Evolutionary conservation across 345 rosid species (phyloP).

Genomic region (Ceriops zippeliana): DNA sequence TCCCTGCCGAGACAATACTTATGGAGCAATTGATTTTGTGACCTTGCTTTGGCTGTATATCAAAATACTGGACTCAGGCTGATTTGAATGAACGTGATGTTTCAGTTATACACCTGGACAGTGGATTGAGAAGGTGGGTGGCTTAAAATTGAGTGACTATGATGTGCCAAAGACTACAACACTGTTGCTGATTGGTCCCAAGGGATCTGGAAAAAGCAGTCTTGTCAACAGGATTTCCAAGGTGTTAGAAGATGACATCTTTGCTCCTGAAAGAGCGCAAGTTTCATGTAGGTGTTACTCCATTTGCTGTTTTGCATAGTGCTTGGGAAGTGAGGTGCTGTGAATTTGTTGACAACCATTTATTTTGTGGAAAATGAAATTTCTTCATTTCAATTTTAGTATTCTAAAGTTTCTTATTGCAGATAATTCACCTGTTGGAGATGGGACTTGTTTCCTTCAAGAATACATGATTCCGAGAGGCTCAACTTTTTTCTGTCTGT

Average conservation of each 20-base stretch:
- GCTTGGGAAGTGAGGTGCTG: slow-evolving; percentile 1
- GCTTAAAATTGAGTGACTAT: slow-evolving; percentile 26
- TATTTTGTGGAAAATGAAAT: neutral
- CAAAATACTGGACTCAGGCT: neutral
- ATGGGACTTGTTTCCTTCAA: slow-evolving; percentile 69
- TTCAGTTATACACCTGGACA: slow-evolving; percentile 60
- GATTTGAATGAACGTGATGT: neutral
- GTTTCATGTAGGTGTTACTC: slow-evolving; percentile 53
- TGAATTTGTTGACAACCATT: neutral
- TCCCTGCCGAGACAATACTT: neutral
- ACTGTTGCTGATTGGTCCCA: slow-evolving; percentile 67
- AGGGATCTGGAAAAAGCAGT: slow-evolving; percentile 84
- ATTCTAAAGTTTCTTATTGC: slow-evolving; percentile 1
- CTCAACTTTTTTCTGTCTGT: slow-evolving; percentile 62
- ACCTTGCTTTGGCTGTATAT: too few species aligned
- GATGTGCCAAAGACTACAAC: slow-evolving; percentile 55
- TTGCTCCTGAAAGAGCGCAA: slow-evolving; percentile 69
- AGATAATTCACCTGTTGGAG: slow-evolving; percentile 47
- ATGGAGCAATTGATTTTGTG: neutral
- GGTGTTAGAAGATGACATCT: slow-evolving; percentile 54
- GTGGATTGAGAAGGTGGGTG: slow-evolving; percentile 47
- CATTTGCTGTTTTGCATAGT: slow-evolving; percentile 1
- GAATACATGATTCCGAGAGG: slow-evolving; percentile 68
- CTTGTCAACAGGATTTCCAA: slow-evolving; percentile 68
- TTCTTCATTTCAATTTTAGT: neutral